Percentiles rank a stretch among this genome's conserved stretches.
Conservation (phyloP, 1,284 basidiomycete species). For the Trichosporon ovoides region DNA sequence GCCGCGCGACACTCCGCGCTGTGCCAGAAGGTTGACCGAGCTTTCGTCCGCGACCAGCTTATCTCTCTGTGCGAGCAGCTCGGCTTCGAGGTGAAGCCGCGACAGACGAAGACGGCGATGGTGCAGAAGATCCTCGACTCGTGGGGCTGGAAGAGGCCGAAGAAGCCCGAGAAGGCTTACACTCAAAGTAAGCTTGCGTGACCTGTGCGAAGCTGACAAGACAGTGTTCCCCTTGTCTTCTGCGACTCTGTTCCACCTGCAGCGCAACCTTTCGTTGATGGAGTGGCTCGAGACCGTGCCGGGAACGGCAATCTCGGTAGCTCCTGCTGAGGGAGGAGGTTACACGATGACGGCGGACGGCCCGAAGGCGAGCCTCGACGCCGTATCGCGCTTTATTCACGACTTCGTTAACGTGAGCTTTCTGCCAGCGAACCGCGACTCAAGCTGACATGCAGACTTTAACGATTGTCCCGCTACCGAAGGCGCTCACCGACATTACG, state of each 20-base stretch:
- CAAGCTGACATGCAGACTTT: neutral
- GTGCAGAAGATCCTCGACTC: constrained; percentile 12
- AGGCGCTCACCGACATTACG: neutral
- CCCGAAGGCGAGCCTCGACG: neutral
- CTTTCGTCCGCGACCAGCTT: constrained; percentile 23
- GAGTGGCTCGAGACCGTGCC: constrained; percentile 2
- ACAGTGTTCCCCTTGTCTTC: constrained; percentile 8
- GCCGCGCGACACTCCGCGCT: neutral
- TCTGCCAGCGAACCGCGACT: neutral
- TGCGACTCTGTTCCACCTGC: constrained; percentile 22
- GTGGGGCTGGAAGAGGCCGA: constrained; percentile 19
- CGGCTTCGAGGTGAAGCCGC: neutral
- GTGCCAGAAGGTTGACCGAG: constrained; percentile 12
- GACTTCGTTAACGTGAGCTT: neutral
- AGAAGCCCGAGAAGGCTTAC: neutral
- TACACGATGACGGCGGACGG: neutral
- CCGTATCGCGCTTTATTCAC: neutral
- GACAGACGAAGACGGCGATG: neutral
- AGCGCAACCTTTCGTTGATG: constrained; percentile 8
- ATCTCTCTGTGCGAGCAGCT: constrained; percentile 10
- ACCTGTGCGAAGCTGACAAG: neutral
- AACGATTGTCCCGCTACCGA: neutral
- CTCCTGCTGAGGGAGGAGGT: neutral
- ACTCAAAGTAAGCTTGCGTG: no score
- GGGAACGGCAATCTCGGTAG: constrained; percentile 3